These are phyloP conservation scores for Mucuna pruriens DNA, from an alignment of 306 rosid genomes.

Conservation along the genomic window DNA sequence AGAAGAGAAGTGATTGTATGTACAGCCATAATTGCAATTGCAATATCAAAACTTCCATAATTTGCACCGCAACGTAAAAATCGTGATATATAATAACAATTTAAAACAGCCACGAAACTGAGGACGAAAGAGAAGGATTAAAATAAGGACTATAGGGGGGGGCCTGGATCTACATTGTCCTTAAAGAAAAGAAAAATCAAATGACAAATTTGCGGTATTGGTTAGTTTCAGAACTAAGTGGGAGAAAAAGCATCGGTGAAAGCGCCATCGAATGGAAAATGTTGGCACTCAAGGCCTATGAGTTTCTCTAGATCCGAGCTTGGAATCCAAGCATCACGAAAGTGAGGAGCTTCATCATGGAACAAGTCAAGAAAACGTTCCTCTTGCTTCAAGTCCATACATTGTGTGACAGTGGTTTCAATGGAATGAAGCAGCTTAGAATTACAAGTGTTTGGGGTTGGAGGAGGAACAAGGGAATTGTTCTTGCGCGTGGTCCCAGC, in stretches of 20 bases:
- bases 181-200: not conserved
- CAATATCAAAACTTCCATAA: not conserved
- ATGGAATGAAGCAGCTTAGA: slow-evolving; percentile 28
- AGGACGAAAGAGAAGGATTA: not conserved
- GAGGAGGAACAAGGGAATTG: not conserved
- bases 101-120: not conserved
- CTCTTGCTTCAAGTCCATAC: slow-evolving; percentile 27
- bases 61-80: not conserved
- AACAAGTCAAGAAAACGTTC: slow-evolving; percentile 40
- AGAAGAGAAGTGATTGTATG: not conserved
- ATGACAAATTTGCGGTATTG: not conserved
- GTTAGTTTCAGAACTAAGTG: slow-evolving; percentile 5
- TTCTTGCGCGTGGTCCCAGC: slow-evolving; percentile 44
- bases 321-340: slow-evolving; percentile 46
- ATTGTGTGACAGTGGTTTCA: slow-evolving; percentile 27
- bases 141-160: not conserved
- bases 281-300: slow-evolving; percentile 27
- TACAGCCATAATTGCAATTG: not conserved
- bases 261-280: slow-evolving; percentile 33
- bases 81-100: not conserved
- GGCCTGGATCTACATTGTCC: not conserved
- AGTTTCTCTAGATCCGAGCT: slow-evolving; percentile 42
- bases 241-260: slow-evolving; percentile 29
- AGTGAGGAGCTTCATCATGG: slow-evolving; percentile 24
- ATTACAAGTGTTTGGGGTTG: not conserved